phyloP scores from a whole-genome alignment of 495 filamentous ascomycete genomes.

The Hypoxylon perforatum region DNA sequence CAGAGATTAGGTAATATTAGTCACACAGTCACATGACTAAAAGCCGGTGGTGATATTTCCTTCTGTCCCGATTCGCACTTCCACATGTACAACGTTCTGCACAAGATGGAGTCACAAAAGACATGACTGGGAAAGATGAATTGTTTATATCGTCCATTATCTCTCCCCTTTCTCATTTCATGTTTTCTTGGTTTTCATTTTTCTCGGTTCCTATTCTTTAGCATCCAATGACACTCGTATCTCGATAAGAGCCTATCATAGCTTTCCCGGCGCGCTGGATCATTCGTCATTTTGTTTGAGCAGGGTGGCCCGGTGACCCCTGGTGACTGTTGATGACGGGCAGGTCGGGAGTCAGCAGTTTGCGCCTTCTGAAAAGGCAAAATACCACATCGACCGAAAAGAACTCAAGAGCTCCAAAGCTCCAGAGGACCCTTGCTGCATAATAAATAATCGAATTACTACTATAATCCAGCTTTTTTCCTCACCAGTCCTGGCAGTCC shows the following conservation, averaged over 20 bases:
- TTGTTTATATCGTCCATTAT: too few species aligned
- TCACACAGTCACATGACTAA: too few species aligned
- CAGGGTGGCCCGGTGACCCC: slow-evolving; percentile 23
- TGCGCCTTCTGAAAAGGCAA: not conserved
- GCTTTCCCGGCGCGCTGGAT: slow-evolving; percentile 12
- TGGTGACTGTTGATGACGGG: slow-evolving; percentile 6
- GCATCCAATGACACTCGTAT: not conserved
- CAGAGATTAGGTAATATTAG: too few species aligned
- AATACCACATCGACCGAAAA: not conserved
- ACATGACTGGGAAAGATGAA: too few species aligned
- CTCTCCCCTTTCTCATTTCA: not conserved
- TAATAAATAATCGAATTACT: not conserved
- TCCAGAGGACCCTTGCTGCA: slow-evolving; percentile 30
- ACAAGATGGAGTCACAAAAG: not conserved
- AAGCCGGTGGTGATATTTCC: too few species aligned
- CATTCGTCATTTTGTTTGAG: not conserved
- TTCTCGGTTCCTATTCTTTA: not conserved
- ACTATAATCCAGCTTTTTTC: not conserved
- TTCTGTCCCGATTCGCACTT: too few species aligned
- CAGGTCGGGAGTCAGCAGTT: slow-evolving; percentile 4
- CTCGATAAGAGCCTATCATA: not conserved
- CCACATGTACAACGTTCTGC: too few species aligned
- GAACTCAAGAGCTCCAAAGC: not conserved
- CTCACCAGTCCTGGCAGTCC: not conserved
- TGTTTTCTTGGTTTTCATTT: not conserved